Evolutionary conservation across 257 asterid genomes (phyloP).

Genomic region (Scutellaria minor): DNA sequence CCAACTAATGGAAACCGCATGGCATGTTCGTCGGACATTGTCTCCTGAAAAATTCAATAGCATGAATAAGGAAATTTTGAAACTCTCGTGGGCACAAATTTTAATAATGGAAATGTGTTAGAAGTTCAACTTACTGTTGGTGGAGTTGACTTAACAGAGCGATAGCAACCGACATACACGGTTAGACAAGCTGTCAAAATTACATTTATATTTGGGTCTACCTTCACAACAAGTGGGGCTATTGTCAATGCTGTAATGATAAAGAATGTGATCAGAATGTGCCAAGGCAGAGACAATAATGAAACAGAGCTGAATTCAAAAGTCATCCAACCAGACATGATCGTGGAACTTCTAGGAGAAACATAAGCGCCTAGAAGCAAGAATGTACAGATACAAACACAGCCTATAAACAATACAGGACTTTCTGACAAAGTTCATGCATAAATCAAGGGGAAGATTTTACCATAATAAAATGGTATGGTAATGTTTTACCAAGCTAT

Average conservation of each 20-base stretch:
- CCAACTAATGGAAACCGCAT: conserved; percentile 97
- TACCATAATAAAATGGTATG: neutral
- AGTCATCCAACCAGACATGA: conserved; percentile 24
- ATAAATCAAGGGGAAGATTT: neutral
- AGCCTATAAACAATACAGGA: neutral
- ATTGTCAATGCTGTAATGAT: conserved; percentile 71
- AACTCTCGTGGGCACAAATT: neutral
- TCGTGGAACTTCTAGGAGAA: conserved; percentile 10
- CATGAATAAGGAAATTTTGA: conserved; percentile 16
- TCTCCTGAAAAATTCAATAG: conserved; percentile 62
- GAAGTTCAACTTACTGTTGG: conserved; percentile 69
- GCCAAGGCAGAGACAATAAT: conserved; percentile 14
- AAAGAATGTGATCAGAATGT: conserved; percentile 23
- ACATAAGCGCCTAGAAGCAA: neutral
- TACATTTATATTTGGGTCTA: conserved; percentile 89
- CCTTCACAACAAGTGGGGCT: conserved; percentile 89
- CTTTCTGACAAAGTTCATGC: neutral
- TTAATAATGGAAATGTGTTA: conserved; percentile 7
- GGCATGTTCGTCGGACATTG: conserved; percentile 97
- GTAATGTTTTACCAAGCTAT: neutral
- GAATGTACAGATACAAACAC: conserved; percentile 14
- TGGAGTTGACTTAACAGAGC: conserved; percentile 93
- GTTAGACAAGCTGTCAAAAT: conserved; percentile 88
- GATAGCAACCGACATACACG: conserved; percentile 85
- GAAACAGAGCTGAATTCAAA: neutral